These are phyloP conservation scores for Ganoderma meredithae DNA, from an alignment of 1,284 basidiomycete species.

Conservation along the genomic window DNA sequence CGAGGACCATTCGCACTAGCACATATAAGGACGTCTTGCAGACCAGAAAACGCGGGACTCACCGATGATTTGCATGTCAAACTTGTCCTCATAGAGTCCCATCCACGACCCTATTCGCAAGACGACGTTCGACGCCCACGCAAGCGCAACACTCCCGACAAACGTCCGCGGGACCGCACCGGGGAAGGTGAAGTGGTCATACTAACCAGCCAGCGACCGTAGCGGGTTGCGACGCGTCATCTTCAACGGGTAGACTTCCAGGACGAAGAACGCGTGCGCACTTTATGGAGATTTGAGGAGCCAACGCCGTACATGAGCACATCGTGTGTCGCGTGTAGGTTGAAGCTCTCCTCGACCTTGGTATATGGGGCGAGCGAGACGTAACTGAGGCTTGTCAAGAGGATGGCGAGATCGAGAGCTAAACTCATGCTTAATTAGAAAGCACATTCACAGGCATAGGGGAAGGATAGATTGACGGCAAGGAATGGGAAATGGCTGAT, in stretches of 20 bases:
- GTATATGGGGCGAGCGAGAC: constrained; percentile 87
- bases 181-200: constrained; percentile 90
- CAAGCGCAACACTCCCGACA: constrained; percentile 72
- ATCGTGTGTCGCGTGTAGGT: constrained; percentile 92
- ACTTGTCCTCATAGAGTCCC: constrained; percentile 58
- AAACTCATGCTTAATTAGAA: constrained; percentile 42
- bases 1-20: constrained; percentile 80
- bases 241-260: not conserved
- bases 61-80: constrained; percentile 72
- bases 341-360: constrained; percentile 98
- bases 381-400: constrained; percentile 67
- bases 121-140: constrained; percentile 57
- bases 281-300: constrained; percentile 53
- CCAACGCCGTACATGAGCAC: constrained; percentile 78
- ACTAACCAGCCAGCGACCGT: constrained; percentile 53
- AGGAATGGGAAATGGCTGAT: too few species aligned
- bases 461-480: not conserved
- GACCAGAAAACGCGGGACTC: not conserved
- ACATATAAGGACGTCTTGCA: not conserved
- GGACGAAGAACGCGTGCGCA: constrained; percentile 43
- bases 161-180: constrained; percentile 93
- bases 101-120: constrained; percentile 49
- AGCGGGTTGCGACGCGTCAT: constrained; percentile 3
- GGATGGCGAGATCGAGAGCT: constrained; percentile 61
- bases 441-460: not conserved